Evolutionary conservation across 345 rosid species (phyloP).

Genomic region (Pelargonium nanum): DNA sequence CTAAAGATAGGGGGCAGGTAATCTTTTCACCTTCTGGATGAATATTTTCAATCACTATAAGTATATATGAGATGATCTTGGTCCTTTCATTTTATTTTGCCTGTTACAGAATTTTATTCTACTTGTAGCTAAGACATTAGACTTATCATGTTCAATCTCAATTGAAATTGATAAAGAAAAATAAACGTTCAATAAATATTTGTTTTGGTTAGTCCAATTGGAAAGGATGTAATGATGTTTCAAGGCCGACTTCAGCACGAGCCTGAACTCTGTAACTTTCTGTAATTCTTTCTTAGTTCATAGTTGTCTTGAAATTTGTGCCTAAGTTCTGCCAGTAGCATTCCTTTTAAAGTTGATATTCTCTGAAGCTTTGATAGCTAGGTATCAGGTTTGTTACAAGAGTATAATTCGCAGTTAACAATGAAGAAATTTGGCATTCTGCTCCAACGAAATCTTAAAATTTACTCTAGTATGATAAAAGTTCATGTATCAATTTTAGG

Average conservation of each 20-base stretch:
- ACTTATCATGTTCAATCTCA: background rate
- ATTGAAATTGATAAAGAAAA: background rate
- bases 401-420: background rate
- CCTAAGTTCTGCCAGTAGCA: background rate
- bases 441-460: background rate
- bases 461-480: background rate
- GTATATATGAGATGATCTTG: background rate
- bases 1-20: slow-evolving; percentile 75
- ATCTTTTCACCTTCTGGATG: slow-evolving; percentile 2
- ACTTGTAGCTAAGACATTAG: background rate
- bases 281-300: background rate
- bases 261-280: background rate
- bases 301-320: background rate
- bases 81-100: background rate
- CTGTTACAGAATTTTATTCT: background rate
- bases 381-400: background rate
- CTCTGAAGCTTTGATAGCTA: no score
- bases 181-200: background rate
- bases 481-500: slow-evolving; percentile 30
- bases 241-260: background rate
- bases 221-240: background rate
- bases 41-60: background rate
- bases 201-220: no score
- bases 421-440: background rate
- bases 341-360: background rate